Percentiles rank a stretch among this genome's conserved stretches.
Conservation (phyloP, 352 stramenopile genomes). For the Phytophthora parvispora region DNA sequence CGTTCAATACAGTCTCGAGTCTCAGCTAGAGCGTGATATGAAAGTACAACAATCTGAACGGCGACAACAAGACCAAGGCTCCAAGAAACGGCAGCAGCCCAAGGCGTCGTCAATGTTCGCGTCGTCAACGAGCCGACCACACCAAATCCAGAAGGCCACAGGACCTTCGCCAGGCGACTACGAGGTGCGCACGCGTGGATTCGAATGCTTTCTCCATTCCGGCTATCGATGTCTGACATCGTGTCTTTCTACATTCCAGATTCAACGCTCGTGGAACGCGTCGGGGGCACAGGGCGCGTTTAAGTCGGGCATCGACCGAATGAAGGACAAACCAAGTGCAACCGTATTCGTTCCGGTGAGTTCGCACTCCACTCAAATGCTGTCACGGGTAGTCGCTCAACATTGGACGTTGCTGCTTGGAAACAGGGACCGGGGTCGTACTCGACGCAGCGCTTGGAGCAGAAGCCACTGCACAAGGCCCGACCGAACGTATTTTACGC, state of each 20-base stretch:
- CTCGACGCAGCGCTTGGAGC: constrained; percentile 43
- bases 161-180: constrained; percentile 79
- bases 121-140: constrained; percentile 70
- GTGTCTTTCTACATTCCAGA: constrained; percentile 29
- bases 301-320: constrained; percentile 71
- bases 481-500: constrained; percentile 79
- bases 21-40: constrained; percentile 73
- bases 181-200: constrained; percentile 42
- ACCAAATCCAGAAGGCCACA: constrained; percentile 34
- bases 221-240: neutral
- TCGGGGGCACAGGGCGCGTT: constrained; percentile 71
- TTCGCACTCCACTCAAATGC: neutral
- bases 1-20: constrained; percentile 38
- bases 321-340: constrained; percentile 45
- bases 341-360: constrained; percentile 58
- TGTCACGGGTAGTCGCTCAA: neutral
- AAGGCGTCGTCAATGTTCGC: constrained; percentile 77
- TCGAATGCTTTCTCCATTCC: neutral
- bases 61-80: constrained; percentile 16
- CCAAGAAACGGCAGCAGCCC: constrained; percentile 34
- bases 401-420: neutral
- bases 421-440: constrained; percentile 72
- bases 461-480: constrained; percentile 73
- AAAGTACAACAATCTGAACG: constrained; percentile 31
- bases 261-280: constrained; percentile 71